These are phyloP conservation scores for Curvularia verruculosa DNA, from an alignment of 2,329 filamentous ascomycete genomes.

Conservation along the genomic window DNA sequence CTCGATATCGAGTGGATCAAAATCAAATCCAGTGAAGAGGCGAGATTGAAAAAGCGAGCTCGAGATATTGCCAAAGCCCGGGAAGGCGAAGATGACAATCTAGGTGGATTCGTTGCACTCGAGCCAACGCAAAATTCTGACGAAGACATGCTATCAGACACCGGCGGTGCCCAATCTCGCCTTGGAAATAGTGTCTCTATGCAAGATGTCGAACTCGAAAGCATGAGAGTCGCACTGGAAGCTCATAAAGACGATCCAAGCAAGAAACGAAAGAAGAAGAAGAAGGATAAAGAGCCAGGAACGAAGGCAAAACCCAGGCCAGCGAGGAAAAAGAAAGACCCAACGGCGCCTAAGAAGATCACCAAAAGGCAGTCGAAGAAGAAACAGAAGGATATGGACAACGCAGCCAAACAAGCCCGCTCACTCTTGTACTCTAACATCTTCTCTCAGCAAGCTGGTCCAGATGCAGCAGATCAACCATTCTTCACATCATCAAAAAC, in stretches of 20 bases:
- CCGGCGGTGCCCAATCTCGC: slow-evolving; percentile 10
- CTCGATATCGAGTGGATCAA: slow-evolving; percentile 41
- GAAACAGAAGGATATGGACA: slow-evolving; percentile 22
- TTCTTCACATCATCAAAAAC: slow-evolving; percentile 34
- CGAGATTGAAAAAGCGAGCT: slow-evolving; percentile 22
- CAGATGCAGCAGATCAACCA: slow-evolving; percentile 32
- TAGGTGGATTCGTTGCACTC: slow-evolving; percentile 20
- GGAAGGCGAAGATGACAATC: slow-evolving; percentile 18
- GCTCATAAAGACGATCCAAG: slow-evolving; percentile 28
- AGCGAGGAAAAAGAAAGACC: neutral
- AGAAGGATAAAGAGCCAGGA: slow-evolving; percentile 11
- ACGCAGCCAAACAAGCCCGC: slow-evolving; percentile 24
- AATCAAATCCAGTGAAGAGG: slow-evolving; percentile 28
- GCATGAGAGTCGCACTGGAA: slow-evolving; percentile 42
- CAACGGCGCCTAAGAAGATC: neutral
- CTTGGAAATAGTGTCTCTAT: slow-evolving; percentile 18
- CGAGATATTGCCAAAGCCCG: slow-evolving; percentile 21
- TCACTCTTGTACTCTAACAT: slow-evolving; percentile 42
- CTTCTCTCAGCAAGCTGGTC: slow-evolving; percentile 39
- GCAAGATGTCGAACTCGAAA: slow-evolving; percentile 34
- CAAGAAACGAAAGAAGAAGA: slow-evolving; percentile 30
- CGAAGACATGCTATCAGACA: slow-evolving; percentile 17
- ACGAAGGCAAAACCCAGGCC: neutral
- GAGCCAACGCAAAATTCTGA: neutral
- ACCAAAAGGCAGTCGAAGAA: slow-evolving; percentile 22